Evolutionary conservation across 2,329 filamentous ascomycete genomes (phyloP).

Genomic region (Stagonosporopsis rhizophila): DNA sequence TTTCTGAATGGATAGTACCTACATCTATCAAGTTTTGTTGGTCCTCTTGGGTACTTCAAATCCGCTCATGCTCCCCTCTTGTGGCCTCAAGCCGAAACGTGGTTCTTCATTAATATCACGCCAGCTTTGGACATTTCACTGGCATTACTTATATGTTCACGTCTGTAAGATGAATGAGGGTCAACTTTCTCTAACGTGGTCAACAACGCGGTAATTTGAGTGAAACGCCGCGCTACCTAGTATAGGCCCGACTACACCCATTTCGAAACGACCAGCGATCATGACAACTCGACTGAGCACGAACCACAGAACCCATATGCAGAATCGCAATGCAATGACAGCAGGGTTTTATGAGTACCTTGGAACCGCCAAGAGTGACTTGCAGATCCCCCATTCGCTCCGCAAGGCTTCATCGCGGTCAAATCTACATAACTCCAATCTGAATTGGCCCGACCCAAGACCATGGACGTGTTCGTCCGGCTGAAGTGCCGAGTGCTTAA

Average conservation of each 20-base stretch:
- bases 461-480: slow-evolving; percentile 7
- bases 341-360: neutral
- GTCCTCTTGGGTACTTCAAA: too few species aligned
- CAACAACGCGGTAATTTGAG: slow-evolving; percentile 12
- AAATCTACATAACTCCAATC: slow-evolving; percentile 5
- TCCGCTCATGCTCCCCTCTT: too few species aligned
- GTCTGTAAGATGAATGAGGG: slow-evolving; percentile 2
- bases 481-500: slow-evolving; percentile 3
- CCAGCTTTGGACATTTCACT: neutral
- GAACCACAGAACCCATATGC: neutral
- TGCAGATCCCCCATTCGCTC: slow-evolving; percentile 10
- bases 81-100: too few species aligned
- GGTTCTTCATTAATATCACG: too few species aligned
- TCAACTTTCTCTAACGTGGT: neutral
- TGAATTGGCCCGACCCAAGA: neutral
- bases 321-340: slow-evolving; percentile 1
- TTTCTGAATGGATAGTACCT: too few species aligned
- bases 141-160: neutral
- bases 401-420: slow-evolving; percentile 12
- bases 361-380: neutral
- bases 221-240: slow-evolving; percentile 10
- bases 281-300: neutral
- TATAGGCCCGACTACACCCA: slow-evolving; percentile 11
- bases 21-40: too few species aligned
- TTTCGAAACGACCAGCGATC: slow-evolving; percentile 6